phyloP scores from a whole-genome alignment of 2,329 filamentous ascomycete genomes.

The Epichloe uncinata region DNA sequence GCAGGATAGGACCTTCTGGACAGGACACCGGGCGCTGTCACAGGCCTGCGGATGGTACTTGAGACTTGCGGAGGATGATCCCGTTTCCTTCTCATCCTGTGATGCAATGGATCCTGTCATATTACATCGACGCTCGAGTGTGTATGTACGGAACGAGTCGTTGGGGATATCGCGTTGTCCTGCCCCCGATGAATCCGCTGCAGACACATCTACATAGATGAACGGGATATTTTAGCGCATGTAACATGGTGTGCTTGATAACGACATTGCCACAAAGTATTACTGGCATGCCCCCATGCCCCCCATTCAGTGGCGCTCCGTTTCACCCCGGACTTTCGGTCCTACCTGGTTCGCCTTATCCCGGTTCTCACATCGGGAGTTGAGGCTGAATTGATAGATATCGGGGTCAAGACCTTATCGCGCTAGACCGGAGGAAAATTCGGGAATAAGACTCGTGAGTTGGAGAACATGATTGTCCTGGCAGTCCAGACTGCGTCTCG shows the following conservation, averaged over 20 bases:
- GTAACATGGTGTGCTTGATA: neutral
- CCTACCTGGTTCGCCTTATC: neutral
- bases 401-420: neutral
- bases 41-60: too few relatives aligned
- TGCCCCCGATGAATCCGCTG: neutral
- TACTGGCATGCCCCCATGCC: neutral
- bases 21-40: too few relatives aligned
- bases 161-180: neutral
- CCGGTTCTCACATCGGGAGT: neutral
- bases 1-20: too few relatives aligned
- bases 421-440: too few relatives aligned
- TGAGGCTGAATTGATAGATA: neutral
- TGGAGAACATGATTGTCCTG: neutral
- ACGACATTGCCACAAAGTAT: neutral
- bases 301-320: neutral
- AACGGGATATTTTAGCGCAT: too few relatives aligned
- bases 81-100: too few relatives aligned
- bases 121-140: too few relatives aligned
- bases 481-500: neutral
- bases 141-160: neutral
- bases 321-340: slow-evolving; percentile 4
- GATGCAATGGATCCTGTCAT: too few relatives aligned
- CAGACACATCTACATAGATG: too few relatives aligned
- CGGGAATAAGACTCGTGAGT: neutral
- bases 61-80: too few relatives aligned